Evolutionary conservation across 805 yeast species (phyloP), one percentile per base, ranked within the genome.

Genomic region (Wickerhamomyces canadensis): DNA sequence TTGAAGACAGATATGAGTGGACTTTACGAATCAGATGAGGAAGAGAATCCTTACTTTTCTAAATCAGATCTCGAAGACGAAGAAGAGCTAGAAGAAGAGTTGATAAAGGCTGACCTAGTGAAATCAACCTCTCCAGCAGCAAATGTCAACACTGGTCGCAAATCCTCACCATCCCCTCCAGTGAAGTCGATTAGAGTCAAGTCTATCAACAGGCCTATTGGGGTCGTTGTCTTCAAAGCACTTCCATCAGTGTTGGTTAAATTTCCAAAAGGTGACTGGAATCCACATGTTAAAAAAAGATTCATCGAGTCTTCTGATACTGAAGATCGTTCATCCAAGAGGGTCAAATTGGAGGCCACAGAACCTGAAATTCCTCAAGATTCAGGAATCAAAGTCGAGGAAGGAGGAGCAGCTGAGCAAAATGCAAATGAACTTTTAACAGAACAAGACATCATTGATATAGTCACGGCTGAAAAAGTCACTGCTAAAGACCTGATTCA

Each of bases 181-280:
- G 51, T 54, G 5, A 49, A 54, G 36, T 51, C 51, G n/a, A 60
- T 69, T 18, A 55, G 47, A 38, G 72, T 76, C 21, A 68, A 69
- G 42, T 69, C 74, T 35, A 61, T 57, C 44, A 74, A 70, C 37
- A 55, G 61, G 22, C 70, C 72, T 16, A 60, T 65, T 39, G 83
- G 84, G 29, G 52, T 74, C 43, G 74, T 84, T 32, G 73, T 76
- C 12, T 61, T 89, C 31, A 82, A 72, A 49, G 84, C 88, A 1
- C 76, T 83, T 6, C 68, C 74, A 12, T 67, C 68, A 27, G 67
- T 84, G 13, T 67, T 89, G 41, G 57, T 62, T 14, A 72, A 72
- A 26, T 87, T 88, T 62, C 93, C 93, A 3, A 63, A 57, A 15
- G 95, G 95, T 19, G 84, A 78, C 37, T 89, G 96, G 96, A 81